These are phyloP conservation scores for Nemania sp. DNA, from an alignment of 2,329 filamentous ascomycete genomes.

Conservation along the genomic window DNA sequence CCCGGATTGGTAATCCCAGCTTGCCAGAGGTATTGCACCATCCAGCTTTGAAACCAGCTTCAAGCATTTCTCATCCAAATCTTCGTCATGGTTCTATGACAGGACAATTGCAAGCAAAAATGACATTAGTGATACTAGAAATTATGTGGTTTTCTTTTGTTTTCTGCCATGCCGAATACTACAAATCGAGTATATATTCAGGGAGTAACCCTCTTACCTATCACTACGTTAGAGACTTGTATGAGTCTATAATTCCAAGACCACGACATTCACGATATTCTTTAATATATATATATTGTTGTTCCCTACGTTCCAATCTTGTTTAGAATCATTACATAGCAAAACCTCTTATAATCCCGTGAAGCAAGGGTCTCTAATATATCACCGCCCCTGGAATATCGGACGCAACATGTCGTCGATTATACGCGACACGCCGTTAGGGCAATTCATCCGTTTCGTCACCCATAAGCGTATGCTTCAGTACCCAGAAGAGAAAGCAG, in stretches of 20 bases:
- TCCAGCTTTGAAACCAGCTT: slow-evolving; percentile 13
- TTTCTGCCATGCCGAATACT: slow-evolving; percentile 10
- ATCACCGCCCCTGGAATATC: background rate
- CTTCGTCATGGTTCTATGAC: slow-evolving; percentile 8
- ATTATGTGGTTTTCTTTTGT: background rate
- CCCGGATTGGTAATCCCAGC: slow-evolving; percentile 22
- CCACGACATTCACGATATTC: background rate
- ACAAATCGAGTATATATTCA: slow-evolving; percentile 4
- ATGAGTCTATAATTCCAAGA: background rate
- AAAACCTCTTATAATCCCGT: background rate
- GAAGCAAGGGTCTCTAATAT: no score
- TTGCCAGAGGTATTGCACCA: slow-evolving; percentile 6
- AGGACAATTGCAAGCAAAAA: background rate
- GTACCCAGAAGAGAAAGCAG: slow-evolving; percentile 42
- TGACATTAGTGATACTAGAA: slow-evolving; percentile 9
- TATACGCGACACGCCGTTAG: slow-evolving; percentile 47
- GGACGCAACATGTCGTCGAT: slow-evolving; percentile 22
- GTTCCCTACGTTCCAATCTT: background rate
- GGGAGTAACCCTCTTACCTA: background rate
- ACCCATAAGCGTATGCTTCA: slow-evolving; percentile 45
- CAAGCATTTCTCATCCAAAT: slow-evolving; percentile 15
- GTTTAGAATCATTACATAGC: background rate
- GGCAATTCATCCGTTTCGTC: slow-evolving; percentile 48
- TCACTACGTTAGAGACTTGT: background rate
- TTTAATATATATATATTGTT: background rate